Conservation (phyloP, 768 basidiomycete species). For the Asterophora lycoperdoides region DNA sequence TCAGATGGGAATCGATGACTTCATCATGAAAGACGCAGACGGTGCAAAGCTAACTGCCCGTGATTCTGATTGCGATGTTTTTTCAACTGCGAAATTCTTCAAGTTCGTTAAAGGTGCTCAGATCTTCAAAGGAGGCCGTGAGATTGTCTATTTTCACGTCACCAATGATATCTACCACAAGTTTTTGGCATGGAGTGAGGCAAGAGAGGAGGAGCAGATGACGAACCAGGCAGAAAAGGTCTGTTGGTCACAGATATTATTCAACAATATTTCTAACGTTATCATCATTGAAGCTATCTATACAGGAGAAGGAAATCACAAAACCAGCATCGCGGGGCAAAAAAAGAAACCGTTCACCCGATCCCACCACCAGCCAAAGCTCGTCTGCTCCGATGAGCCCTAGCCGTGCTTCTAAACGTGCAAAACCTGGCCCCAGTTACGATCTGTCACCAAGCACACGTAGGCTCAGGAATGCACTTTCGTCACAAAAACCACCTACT, state of each 20-base stretch:
- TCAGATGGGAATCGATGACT: neutral
- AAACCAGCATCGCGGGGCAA: neutral
- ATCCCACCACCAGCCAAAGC: neutral
- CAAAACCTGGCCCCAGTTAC: no score
- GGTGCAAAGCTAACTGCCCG: neutral
- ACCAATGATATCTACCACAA: conserved; percentile 5
- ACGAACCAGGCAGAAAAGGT: neutral
- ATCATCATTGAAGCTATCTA: no score
- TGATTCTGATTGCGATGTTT: conserved; percentile 4
- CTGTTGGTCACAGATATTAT: no score
- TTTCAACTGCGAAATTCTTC: conserved; percentile 4
- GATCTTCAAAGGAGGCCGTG: conserved; percentile 4
- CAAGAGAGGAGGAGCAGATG: neutral
- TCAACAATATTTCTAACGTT: no score
- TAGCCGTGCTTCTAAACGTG: neutral
- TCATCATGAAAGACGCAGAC: conserved; percentile 5
- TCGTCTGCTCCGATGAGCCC: neutral
- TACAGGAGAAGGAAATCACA: no score
- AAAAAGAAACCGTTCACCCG: neutral
- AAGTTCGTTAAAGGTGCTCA: conserved; percentile 1
- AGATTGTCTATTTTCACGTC: conserved; percentile 5
- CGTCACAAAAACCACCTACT: no score
- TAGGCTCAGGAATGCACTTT: no score
- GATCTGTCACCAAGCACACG: no score
- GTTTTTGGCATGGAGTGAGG: neutral